Evolutionary conservation across 805 yeast genomes (phyloP).

Genomic region (Yarrowia sp.): DNA sequence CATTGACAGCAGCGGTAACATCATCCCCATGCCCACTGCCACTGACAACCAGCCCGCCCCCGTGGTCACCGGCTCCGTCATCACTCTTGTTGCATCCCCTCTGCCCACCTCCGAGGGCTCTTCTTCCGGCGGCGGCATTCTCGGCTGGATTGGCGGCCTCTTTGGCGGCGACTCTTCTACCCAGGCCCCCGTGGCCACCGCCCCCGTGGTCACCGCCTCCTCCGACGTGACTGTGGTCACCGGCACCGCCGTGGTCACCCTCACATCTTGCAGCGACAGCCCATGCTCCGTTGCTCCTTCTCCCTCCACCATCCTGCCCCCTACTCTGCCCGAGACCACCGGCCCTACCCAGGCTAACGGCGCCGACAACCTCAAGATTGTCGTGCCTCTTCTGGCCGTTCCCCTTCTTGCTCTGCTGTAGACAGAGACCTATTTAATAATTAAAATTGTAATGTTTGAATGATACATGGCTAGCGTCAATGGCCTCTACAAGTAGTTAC

Average conservation of each 20-base stretch:
- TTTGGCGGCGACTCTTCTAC: slow-evolving; percentile 25
- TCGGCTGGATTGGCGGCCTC: slow-evolving; percentile 19
- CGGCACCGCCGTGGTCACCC: slow-evolving; percentile 20
- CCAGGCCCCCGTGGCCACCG: slow-evolving; percentile 25
- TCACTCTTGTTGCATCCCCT: slow-evolving; percentile 17
- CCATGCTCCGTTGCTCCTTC: slow-evolving; percentile 17
- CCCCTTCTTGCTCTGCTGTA: slow-evolving; percentile 20
- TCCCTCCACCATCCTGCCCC: slow-evolving; percentile 1
- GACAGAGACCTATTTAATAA: neutral
- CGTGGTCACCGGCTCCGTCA: slow-evolving; percentile 24
- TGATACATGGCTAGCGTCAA: no score
- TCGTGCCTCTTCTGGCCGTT: slow-evolving; percentile 1
- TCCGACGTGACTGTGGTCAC: slow-evolving; percentile 24
- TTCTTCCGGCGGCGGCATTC: slow-evolving; percentile 9
- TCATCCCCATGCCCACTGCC: slow-evolving; percentile 22
- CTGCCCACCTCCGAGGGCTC: neutral
- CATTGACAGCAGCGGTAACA: slow-evolving; percentile 12
- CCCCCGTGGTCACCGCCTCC: slow-evolving; percentile 24
- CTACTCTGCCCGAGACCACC: neutral
- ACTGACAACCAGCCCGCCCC: slow-evolving; percentile 3
- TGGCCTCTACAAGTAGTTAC: no score
- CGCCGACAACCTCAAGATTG: neutral
- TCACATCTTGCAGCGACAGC: slow-evolving; percentile 24
- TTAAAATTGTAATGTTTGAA: slow-evolving; percentile 3
- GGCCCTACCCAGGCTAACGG: slow-evolving; percentile 15